Base-by-base conservation (phyloP, 2,329 filamentous ascomycete species). In the Orbilia blumenaviensis region DNA sequence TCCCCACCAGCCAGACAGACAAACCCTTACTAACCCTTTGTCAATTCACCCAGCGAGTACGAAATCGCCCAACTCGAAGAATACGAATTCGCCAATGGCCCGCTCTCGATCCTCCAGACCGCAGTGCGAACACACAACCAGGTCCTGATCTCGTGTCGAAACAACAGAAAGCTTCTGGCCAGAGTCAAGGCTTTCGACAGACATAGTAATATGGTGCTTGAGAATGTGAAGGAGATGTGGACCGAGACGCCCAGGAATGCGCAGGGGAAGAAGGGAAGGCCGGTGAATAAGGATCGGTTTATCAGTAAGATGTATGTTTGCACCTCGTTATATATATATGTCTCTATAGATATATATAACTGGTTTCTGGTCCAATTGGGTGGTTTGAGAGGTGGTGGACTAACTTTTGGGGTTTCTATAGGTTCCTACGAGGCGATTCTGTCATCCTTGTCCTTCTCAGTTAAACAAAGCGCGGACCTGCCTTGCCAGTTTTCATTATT, bases 141-240 rank as follows among this genome's bases (percentile, higher is more conserved):
- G 85, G 94, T 99, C 78, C 89, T 99, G 79, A 97, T 99, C 82
- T 97, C 93, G 66, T 94, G 94, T 85, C 93, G 95, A 79, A 97
- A 97, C 88, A 98, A 98, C 87, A 92, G 94, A 84, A 99, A 99
- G 87, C 88, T 99, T 54, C 90, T 99, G 66, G 95, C 94, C 61
- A 91, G 95, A 78, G 94, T 99, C 82, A 99, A 99, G 87, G 95
- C 95, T 5, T 99, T 99, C 83, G 95, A 99, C 85, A 88, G 95
- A 77, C 95, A 99, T 85, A 98, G 94, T 88, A 99, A 99, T 85
- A 98, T 99, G 95, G 92, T 97, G 2, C 86, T 97, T 54, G 93
- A 97, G 86, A 97, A 97, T 80, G 93, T 96, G 46, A 96, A 96
- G 87, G 95, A 99, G 86, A 98, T 99, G 94, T 99, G 95, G 95